Base-by-base conservation (phyloP, 805 yeast species). In the Yamadazyma insecticola region DNA sequence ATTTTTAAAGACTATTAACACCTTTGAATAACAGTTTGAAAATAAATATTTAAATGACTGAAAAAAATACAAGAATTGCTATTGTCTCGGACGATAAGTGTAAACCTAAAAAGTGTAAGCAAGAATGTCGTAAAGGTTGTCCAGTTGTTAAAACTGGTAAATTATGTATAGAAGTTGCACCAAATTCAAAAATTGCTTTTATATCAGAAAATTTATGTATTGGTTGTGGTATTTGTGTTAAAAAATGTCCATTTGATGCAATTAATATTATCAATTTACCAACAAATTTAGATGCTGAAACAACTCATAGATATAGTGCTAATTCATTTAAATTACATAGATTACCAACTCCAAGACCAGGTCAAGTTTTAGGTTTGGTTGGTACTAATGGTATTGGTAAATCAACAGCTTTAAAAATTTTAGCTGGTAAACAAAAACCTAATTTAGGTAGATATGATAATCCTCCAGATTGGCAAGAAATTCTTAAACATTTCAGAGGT, bases 331-430 rank as follows among this genome's bases (percentile, higher is more conserved):
- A 92, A 63, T 74, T 92, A 53, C 98, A 92, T 61, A 77, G 98
- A 62, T 72, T 92, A 51, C 98, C 98, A 16, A 89, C 95, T 35
- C 98, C 98, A 42, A 84, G 98, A 66, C 97, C 98, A 2, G 97
- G 97, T 39, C 98, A 92, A 67, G 98, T 92, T 18, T 72, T 92
- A 44, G 98, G 98, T 47, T 75, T 92, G 46, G 98, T 92, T 30
- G 98, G 98, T 52, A 86, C 97, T 39, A 92, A 92, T 70, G 98
- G 98, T 88, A 92, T 92, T 54, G 98, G 98, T 52, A 92, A 92
- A 59, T 84, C 95, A 9, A 92, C 98, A 13, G 98, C 98, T 6
- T 74, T 92, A 56, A 92, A 92, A 67, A 89, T 92, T 53, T 74
- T 92, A 47, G 95, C 97, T 12, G 98, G 97, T 54, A 92, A 90